Conservation (phyloP, 768 basidiomycete species). For the Russula sp. region DNA sequence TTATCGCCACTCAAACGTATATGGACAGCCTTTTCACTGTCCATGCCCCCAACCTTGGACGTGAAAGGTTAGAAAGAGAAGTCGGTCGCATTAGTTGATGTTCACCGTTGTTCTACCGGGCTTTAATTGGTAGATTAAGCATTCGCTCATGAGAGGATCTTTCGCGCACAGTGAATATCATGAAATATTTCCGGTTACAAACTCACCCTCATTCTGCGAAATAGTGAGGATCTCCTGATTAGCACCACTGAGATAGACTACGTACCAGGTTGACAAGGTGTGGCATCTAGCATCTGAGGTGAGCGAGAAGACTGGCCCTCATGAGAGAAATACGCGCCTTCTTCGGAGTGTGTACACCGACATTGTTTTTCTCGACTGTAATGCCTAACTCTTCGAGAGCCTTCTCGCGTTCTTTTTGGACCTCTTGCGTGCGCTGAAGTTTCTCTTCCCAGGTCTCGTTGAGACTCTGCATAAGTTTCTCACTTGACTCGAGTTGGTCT, state of each 20-base stretch:
- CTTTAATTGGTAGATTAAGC: constrained; percentile 90
- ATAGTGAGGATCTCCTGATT: not conserved
- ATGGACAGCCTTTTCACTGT: constrained; percentile 75
- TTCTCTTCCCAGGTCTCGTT: constrained; percentile 98
- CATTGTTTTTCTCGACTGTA: constrained; percentile 92
- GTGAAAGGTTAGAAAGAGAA: constrained; percentile 20
- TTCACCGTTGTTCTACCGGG: constrained; percentile 70
- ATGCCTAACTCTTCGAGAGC: constrained; percentile 97
- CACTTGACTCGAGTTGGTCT: constrained; percentile 93
- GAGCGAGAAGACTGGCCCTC: not conserved
- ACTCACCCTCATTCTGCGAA: constrained; percentile 30
- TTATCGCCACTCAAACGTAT: constrained; percentile 92
- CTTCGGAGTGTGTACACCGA: constrained; percentile 98
- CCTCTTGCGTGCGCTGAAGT: constrained; percentile 83
- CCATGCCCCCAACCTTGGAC: constrained; percentile 77
- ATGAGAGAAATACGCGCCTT: constrained; percentile 45
- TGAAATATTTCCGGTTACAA: not conserved
- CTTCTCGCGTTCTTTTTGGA: constrained; percentile 96
- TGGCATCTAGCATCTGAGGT: constrained; percentile 59
- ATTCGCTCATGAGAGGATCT: constrained; percentile 98
- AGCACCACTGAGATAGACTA: constrained; percentile 29
- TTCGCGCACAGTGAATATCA: constrained; percentile 10
- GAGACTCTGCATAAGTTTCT: constrained; percentile 90
- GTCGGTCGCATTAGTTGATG: constrained; percentile 31
- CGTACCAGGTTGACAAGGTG: constrained; percentile 90